Evolutionary conservation across 345 rosid species (phyloP), one percentile per base, ranked within the genome.

Genomic region (Isatis tinctoria): DNA sequence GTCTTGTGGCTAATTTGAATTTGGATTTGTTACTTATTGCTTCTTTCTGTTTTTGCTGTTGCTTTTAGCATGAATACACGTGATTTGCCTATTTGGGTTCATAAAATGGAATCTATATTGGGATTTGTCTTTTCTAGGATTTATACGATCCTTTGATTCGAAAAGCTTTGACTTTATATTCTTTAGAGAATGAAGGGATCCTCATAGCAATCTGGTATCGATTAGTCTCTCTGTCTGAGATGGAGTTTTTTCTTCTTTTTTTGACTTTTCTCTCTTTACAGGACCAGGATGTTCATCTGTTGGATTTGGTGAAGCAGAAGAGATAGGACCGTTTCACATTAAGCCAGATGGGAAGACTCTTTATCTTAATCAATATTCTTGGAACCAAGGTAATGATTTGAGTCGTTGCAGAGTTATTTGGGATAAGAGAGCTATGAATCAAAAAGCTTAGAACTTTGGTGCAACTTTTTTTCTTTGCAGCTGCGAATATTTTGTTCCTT

Each of bases 211-310:
- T 48, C 51, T 78, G 51, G 60, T 64, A 5, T 7, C 3, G 6
- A 28, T 60, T 73, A 35, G 16, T 52, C 43, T 52, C 43, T 17
- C 16, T 11, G 43, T 69, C 67, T 73, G 27, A 32, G 33, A 59
- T 63, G 14, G 11, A 45, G 5, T 51, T 40, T 53, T 53, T 13
- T 53, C 8, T 7, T 3, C 12, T 10, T 11, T 26, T n/a, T n/a
- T n/a, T n/a, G n/a, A n/a, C 3, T 4, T 5, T 44, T 28, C 2
- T 62, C 24, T 75, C 32, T 57, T 36, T 67, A 47, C 56, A 94
- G 98, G 98, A 61, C 98, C 98, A 60, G 98, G 98, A 69, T 94
- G 98, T 78, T 91, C 98, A 37, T 91, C 98, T 20, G 81, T 91
- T 78, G 98, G 86, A 49, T 91, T 40, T 74, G 97, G 97, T 14